Percentiles rank a stretch among this genome's conserved stretches.
Evolutionary conservation across 345 rosid species (phyloP).

Genomic region (Melastoma malabathricum): DNA sequence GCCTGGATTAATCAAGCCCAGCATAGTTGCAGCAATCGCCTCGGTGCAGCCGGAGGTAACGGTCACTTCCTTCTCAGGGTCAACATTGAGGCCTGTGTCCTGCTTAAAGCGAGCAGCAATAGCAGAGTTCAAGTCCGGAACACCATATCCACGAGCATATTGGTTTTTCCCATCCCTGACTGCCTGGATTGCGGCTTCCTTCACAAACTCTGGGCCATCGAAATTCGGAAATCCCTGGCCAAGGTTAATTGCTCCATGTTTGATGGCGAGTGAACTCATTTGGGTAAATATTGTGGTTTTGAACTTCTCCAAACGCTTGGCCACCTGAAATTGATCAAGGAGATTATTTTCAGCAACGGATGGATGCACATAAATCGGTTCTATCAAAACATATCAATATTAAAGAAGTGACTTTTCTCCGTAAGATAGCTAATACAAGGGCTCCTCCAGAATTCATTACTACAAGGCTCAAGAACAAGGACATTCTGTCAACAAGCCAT

Average conservation of each 20-base stretch:
- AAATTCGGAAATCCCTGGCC: constrained; percentile 98
- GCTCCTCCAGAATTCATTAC: too few species aligned
- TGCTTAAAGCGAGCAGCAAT: constrained; percentile 52
- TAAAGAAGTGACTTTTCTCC: too few species aligned
- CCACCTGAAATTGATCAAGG: constrained; percentile 27
- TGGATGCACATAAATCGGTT: too few species aligned
- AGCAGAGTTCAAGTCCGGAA: constrained; percentile 60
- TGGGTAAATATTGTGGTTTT: constrained; percentile 91
- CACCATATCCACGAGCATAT: constrained; percentile 82
- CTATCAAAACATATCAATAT: too few species aligned
- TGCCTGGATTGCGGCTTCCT: constrained; percentile 91
- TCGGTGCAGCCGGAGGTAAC: constrained; percentile 94
- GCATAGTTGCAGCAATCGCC: constrained; percentile 80
- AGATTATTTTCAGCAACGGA: too few species aligned
- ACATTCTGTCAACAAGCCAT: too few species aligned
- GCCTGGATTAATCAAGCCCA: constrained; percentile 84
- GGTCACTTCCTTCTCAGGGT: constrained; percentile 81
- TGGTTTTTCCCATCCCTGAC: constrained; percentile 83
- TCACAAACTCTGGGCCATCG: constrained; percentile 90
- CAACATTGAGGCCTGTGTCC: constrained; percentile 65
- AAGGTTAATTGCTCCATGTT: constrained; percentile 80
- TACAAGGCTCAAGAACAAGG: too few species aligned
- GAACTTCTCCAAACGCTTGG: constrained; percentile 87
- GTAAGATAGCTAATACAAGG: too few species aligned
- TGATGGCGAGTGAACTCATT: constrained; percentile 73